Evolutionary conservation across 495 filamentous ascomycete species (phyloP).

Genomic region (Aspergillus egyptiacus): DNA sequence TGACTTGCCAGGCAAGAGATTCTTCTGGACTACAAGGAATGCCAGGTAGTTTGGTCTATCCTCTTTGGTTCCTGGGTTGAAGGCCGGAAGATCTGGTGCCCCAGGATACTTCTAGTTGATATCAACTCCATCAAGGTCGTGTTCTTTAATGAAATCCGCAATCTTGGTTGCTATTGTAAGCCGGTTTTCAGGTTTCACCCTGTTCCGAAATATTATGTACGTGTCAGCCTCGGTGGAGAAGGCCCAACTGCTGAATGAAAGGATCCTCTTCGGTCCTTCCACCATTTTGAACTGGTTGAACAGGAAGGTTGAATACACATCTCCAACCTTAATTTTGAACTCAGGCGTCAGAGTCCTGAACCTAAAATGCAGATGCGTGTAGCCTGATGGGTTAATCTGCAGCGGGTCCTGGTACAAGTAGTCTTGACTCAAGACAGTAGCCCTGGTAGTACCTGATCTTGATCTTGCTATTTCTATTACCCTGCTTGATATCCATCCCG

Average conservation of each 20-base stretch:
- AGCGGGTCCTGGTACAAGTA: no score
- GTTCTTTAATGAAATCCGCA: slow-evolving; percentile 23
- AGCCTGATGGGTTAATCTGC: no score
- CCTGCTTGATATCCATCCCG: no score
- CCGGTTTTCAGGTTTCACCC: slow-evolving; percentile 25
- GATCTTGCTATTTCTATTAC: no score
- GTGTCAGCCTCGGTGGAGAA: slow-evolving; percentile 34
- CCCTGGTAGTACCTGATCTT: no score
- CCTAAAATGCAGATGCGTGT: no score
- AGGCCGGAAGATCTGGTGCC: slow-evolving; percentile 34
- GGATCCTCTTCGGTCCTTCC: no score
- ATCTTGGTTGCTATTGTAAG: slow-evolving; percentile 30
- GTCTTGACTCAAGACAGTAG: no score
- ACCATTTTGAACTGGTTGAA: no score
- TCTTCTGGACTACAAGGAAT: slow-evolving; percentile 16
- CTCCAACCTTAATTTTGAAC: no score
- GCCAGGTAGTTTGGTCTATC: slow-evolving; percentile 20
- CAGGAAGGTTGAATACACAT: no score
- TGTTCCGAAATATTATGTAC: slow-evolving; percentile 33
- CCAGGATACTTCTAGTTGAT: slow-evolving; percentile 40
- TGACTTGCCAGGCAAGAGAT: neutral
- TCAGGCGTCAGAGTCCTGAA: no score
- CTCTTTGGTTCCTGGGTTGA: slow-evolving; percentile 20
- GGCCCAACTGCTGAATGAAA: slow-evolving; percentile 47
- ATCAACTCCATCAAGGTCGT: slow-evolving; percentile 35